Base-by-base conservation (phyloP, 2,329 filamentous ascomycete species). In the Beauveria bassiana region DNA sequence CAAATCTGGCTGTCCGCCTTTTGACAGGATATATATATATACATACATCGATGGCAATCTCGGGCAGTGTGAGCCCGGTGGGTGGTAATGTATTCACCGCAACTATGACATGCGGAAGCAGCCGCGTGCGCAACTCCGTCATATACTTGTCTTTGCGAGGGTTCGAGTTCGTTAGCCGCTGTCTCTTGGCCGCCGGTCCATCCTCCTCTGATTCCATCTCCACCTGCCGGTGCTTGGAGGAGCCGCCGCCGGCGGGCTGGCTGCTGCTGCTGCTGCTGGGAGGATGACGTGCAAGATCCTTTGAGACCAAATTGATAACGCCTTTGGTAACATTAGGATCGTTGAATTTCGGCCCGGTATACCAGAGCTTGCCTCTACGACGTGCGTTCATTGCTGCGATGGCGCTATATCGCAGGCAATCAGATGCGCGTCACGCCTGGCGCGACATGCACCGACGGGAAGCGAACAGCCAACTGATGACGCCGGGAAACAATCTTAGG, bases 61-160 rank as follows among this genome's bases (percentile, higher is more conserved):
- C 65, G 16, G 71, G 59, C 9, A 69, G 51, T 7, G 65, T 65
- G 14, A 70, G 72, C 40, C 62, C 53, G 1, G 64, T 64, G 2
- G 34, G 26, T 1, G 70, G 64, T 0, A 77, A 56, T n/a, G 63
- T 34, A 2, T 63, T 38, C 16, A 75, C 58, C 0, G 67, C 68
- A 14, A 59, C 57, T 59, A 67, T 64, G 16, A 77, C 67, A 28
- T 71, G 68, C 1, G 75, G 74, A 5, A 73, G 61, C 1, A 77
- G 68, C 42, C 74, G 72, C 1, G 64, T 59, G 24, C 64, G 65
- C 9, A 76, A 47, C 42, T 71, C 72, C 1, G 66, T 61, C 52
- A 66, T 66, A 0, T 73, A 55, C 31, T 52, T 61, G 24, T 61
- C 65, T 61, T 22, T 61, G 59, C 59, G 61, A 46, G 51, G 24